phyloP scores from a whole-genome alignment of 108 stramenopile species.

The Discostella pseudostelligera region DNA sequence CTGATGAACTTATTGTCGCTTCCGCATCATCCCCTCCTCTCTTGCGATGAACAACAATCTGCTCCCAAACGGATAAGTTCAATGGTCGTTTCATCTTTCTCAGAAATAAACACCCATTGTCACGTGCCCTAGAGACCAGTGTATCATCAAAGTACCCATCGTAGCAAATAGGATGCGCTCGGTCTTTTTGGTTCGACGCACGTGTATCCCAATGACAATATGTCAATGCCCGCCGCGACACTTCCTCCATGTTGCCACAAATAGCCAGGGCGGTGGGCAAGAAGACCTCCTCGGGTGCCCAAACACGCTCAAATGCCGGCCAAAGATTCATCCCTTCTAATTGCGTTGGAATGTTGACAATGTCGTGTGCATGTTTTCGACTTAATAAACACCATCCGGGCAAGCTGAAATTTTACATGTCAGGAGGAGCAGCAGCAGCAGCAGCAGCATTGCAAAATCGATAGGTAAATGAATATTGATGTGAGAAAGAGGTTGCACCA shows the following conservation, averaged over 20 bases:
- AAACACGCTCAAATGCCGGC: conserved; percentile 55
- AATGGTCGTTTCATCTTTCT: conserved; percentile 47
- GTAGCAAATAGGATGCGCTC: conserved; percentile 53
- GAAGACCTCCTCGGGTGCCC: conserved; percentile 65
- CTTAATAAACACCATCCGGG: conserved; percentile 59
- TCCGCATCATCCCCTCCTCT: conserved; percentile 5
- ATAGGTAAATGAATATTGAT: background rate
- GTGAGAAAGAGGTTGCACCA: background rate
- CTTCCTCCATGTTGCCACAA: conserved; percentile 38
- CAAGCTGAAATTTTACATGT: conserved; percentile 18
- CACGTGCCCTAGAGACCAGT: conserved; percentile 25
- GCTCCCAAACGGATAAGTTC: conserved; percentile 31
- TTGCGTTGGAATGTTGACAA: conserved; percentile 43
- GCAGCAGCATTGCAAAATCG: too few species aligned
- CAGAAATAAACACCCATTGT: conserved; percentile 48
- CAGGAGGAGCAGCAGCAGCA: too few species aligned
- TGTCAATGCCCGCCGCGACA: conserved; percentile 33
- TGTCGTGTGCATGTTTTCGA: conserved; percentile 48
- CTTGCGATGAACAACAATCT: conserved; percentile 30
- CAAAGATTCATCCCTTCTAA: conserved; percentile 49
- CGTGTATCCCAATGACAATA: conserved; percentile 53
- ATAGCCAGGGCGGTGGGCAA: conserved; percentile 50
- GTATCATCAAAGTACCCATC: conserved; percentile 48
- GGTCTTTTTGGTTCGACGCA: conserved; percentile 41
- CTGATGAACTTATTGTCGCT: background rate